These are phyloP conservation scores for Sarocladium oryzae DNA, from an alignment of 2,329 filamentous ascomycete genomes.

Conservation along the genomic window DNA sequence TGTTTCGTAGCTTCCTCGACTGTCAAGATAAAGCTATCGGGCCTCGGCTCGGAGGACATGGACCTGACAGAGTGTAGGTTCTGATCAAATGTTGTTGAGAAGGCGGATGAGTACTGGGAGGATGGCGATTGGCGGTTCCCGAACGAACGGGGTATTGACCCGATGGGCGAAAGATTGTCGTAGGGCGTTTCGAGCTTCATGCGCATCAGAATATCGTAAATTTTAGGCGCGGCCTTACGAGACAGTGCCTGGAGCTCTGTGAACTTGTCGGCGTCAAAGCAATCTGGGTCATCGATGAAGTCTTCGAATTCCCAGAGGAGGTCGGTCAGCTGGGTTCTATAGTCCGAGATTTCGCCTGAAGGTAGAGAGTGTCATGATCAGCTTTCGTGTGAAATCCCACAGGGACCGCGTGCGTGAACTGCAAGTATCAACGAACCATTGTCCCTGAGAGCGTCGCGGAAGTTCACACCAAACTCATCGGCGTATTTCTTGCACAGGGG, in stretches of 20 bases:
- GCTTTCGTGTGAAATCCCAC: not conserved
- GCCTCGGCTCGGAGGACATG: not conserved
- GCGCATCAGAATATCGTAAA: slow-evolving; percentile 44
- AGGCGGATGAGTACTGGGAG: not conserved
- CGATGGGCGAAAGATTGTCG: slow-evolving; percentile 16
- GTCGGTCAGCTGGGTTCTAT: slow-evolving; percentile 40
- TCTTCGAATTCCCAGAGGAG: slow-evolving; percentile 53
- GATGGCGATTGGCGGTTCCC: slow-evolving; percentile 21
- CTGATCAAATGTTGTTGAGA: not conserved
- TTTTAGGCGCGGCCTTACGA: slow-evolving; percentile 40
- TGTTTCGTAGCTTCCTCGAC: slow-evolving; percentile 24
- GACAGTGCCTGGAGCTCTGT: slow-evolving; percentile 40
- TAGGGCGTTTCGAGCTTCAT: slow-evolving; percentile 42
- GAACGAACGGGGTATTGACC: slow-evolving; percentile 18
- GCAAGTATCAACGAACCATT: slow-evolving; percentile 36
- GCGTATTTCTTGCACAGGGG: slow-evolving; percentile 42
- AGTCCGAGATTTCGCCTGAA: slow-evolving; percentile 43
- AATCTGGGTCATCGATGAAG: slow-evolving; percentile 36
- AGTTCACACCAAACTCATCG: slow-evolving; percentile 42
- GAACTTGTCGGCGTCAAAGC: slow-evolving; percentile 46
- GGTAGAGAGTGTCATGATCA: slow-evolving; percentile 13
- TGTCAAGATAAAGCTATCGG: slow-evolving; percentile 12
- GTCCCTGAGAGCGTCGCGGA: slow-evolving; percentile 45
- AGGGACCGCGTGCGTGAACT: not conserved
- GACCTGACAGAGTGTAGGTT: not conserved